These are phyloP conservation scores for Phaeosphaeria sp. DNA, from an alignment of 2,329 filamentous ascomycete genomes.

Conservation along the genomic window DNA sequence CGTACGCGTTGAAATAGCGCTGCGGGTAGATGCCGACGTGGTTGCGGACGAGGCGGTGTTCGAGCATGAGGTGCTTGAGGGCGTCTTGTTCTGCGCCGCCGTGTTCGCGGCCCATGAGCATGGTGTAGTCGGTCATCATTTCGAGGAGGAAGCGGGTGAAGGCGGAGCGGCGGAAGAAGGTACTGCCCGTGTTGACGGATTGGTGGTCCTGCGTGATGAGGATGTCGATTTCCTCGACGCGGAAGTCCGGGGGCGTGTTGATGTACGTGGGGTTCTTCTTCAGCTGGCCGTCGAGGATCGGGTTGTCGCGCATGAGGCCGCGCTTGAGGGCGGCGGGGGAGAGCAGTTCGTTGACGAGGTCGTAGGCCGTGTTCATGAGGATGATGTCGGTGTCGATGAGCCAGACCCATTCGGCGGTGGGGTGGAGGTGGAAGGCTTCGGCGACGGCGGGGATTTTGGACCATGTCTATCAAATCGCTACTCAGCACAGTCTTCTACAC, in stretches of 20 bases:
- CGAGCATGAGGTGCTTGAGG: constrained; percentile 43
- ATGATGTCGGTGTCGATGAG: constrained; percentile 52
- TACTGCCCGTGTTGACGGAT: constrained; percentile 49
- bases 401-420: constrained; percentile 51
- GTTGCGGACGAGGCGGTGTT: constrained; percentile 47
- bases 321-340: constrained; percentile 40
- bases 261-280: constrained; percentile 37
- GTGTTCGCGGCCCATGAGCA: constrained; percentile 46
- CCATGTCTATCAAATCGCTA: constrained; percentile 36
- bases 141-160: constrained; percentile 49
- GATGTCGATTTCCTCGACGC: constrained; percentile 47
- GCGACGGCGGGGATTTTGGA: constrained; percentile 51
- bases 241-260: constrained; percentile 33
- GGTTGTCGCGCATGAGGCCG: constrained; percentile 33
- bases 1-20: constrained; percentile 49
- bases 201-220: constrained; percentile 52
- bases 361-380: constrained; percentile 47
- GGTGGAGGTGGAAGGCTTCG: constrained; percentile 49
- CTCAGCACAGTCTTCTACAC: too few relatives aligned
- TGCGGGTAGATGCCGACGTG: constrained; percentile 48
- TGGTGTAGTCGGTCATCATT: constrained; percentile 48
- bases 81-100: constrained; percentile 46
- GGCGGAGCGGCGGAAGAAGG: constrained; percentile 48
- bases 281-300: constrained; percentile 36
- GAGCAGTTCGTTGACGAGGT: constrained; percentile 42